A percentile compares a stretch with the other conserved stretches of the same genome.
These are phyloP conservation scores for Phytophthora colocasiae DNA, from an alignment of 352 stramenopile genomes.

Conservation along the genomic window DNA sequence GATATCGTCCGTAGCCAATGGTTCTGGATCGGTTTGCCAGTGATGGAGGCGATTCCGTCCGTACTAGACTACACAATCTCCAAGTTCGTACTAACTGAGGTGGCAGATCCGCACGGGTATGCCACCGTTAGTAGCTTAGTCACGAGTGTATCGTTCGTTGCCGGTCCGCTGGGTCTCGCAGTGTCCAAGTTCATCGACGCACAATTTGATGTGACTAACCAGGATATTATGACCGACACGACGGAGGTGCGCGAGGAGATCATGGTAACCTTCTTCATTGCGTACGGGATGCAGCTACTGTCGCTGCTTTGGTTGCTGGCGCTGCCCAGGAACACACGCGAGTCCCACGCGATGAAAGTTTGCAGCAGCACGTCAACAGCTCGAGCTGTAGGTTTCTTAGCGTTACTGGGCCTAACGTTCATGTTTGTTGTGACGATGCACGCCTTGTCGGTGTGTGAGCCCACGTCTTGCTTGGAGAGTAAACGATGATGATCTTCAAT, in stretches of 20 bases:
- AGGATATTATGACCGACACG: slow-evolving; percentile 53
- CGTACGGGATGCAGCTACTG: slow-evolving; percentile 58
- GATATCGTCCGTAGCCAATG: slow-evolving; percentile 67
- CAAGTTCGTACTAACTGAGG: slow-evolving; percentile 53
- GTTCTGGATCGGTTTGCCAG: slow-evolving; percentile 69
- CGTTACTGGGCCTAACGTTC: slow-evolving; percentile 30
- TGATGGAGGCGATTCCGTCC: slow-evolving; percentile 63
- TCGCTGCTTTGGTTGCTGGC: slow-evolving; percentile 55
- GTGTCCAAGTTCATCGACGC: slow-evolving; percentile 72
- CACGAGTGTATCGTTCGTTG: slow-evolving; percentile 57
- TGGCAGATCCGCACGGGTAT: slow-evolving; percentile 45
- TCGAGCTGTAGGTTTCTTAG: slow-evolving; percentile 22
- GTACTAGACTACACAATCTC: slow-evolving; percentile 64
- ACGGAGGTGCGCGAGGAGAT: slow-evolving; percentile 47
- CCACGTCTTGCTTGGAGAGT: slow-evolving; percentile 50
- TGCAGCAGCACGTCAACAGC: slow-evolving; percentile 35
- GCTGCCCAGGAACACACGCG: slow-evolving; percentile 52
- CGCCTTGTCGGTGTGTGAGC: slow-evolving; percentile 57
- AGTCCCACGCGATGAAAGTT: slow-evolving; percentile 37
- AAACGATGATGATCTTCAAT: slow-evolving; percentile 32
- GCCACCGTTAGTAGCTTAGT: slow-evolving; percentile 47
- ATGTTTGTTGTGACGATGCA: slow-evolving; percentile 47
- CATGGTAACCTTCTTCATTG: slow-evolving; percentile 58
- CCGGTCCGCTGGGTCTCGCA: slow-evolving; percentile 46
- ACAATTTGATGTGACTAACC: slow-evolving; percentile 54